phyloP scores from a whole-genome alignment of 2,329 filamentous ascomycete genomes.

The Diplodia scrobiculata region DNA sequence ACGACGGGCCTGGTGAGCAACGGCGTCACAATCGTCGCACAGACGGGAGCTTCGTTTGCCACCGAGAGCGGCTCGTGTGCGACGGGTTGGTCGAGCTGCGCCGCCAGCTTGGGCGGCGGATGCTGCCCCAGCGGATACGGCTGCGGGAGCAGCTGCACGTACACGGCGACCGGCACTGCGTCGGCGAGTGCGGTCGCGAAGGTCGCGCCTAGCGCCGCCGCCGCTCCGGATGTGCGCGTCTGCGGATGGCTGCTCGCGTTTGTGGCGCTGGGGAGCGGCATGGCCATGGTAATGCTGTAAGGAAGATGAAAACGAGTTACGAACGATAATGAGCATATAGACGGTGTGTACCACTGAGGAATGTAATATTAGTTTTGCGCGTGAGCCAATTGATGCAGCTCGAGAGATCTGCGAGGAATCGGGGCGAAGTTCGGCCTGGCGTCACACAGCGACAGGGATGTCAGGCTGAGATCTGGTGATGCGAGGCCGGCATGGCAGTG shows the following conservation, averaged over 20 bases:
- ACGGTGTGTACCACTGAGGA: background rate
- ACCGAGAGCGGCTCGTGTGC: slow-evolving; percentile 62
- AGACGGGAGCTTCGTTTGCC: slow-evolving; percentile 51
- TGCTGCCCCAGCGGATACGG: slow-evolving; percentile 80
- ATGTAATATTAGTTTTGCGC: slow-evolving; percentile 2
- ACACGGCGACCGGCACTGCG: slow-evolving; percentile 39
- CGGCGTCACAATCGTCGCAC: slow-evolving; percentile 71
- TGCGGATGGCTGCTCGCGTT: slow-evolving; percentile 38
- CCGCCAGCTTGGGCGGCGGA: slow-evolving; percentile 66
- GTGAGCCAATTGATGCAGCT: background rate
- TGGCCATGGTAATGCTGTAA: slow-evolving; percentile 47
- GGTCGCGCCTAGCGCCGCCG: slow-evolving; percentile 42
- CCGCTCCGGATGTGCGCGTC: slow-evolving; percentile 38
- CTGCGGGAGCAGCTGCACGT: slow-evolving; percentile 59
- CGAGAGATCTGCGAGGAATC: background rate
- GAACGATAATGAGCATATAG: slow-evolving; percentile 21
- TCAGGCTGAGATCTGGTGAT: slow-evolving; percentile 26
- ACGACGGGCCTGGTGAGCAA: slow-evolving; percentile 64
- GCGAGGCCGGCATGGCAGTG: slow-evolving; percentile 4
- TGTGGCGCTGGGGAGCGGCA: slow-evolving; percentile 38
- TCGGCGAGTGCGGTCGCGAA: slow-evolving; percentile 39
- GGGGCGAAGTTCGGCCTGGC: slow-evolving; percentile 14
- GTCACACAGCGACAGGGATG: slow-evolving; percentile 25
- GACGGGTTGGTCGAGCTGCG: slow-evolving; percentile 75
- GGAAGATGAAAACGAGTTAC: slow-evolving; percentile 14